Base-by-base conservation (phyloP, 352 stramenopile genomes). In the Globisporangium nodosum region DNA sequence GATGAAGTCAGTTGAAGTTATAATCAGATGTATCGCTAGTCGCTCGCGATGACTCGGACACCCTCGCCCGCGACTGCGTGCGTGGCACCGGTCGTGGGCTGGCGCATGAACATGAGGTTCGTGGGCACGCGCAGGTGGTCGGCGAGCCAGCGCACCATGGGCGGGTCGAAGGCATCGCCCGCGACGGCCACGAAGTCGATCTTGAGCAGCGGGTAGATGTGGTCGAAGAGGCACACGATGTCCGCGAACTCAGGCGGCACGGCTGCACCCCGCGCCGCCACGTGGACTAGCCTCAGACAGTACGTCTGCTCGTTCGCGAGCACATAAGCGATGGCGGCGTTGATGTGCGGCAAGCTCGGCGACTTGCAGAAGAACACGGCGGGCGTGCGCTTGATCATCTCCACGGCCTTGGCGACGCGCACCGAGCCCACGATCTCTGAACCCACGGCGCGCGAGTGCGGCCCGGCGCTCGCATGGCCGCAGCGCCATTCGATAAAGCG, bases 361-460 rank as follows among this genome's bases (percentile, higher is more conserved):
- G 73, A 57, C 63, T 97, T 97, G 69, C 76, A 90, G 64, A 97
- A 97, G 68, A 97, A 97, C 6, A 97, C 75, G 47, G 90, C 78
- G 0, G 89, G 91, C 18, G 80, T 85, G 12, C 78, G 73, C 70
- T 94, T 90, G 73, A 90, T 78, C 16, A 45, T 68, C 57, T 90
- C 74, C 51, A 97, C 87, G 0, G 65, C 71, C 52, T 93, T 88
- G 45, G 87, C 85, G 48, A 92, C 68, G 46, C 58, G 66, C 2
- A 92, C 70, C 49, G 64, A 85, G 21, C 76, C 77, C 13, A 77
- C 61, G n/a, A 85, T 63, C 24, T 64, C 61, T 5, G 70, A 12
- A 5, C 37, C 12, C 1, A 0, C 37, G 16, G 37, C 11, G 3
- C 30, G 20, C 30, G 21, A 24, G 37, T 43, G 49, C 45, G 59